Evolutionary conservation across 2,329 filamentous ascomycete genomes (phyloP).

Genomic region (Rhytidhysteron rufulum): DNA sequence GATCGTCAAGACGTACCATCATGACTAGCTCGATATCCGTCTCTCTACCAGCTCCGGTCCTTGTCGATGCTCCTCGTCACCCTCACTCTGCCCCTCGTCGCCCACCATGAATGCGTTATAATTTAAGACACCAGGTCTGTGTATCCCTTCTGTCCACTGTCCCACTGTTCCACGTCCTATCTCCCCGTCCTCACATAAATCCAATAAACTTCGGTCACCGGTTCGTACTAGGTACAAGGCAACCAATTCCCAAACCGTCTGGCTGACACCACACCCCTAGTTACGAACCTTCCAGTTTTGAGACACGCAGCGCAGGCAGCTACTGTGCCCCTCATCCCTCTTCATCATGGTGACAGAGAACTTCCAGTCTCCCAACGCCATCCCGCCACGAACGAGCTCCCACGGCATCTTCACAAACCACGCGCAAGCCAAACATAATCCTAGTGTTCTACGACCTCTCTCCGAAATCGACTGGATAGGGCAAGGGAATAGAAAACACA

Average conservation of each 20-base stretch:
- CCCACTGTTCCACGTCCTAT: not conserved
- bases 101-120: not conserved
- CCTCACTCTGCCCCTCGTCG: not conserved
- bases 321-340: not conserved
- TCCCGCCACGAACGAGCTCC: constrained; percentile 37
- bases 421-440: constrained; percentile 15
- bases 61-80: not conserved
- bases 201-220: not conserved
- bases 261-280: not conserved
- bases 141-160: no score
- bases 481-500: constrained; percentile 35
- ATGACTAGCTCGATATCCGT: not conserved
- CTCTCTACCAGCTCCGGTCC: not conserved
- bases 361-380: constrained; percentile 33
- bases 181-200: not conserved
- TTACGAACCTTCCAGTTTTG: not conserved
- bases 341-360: constrained; percentile 7
- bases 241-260: not conserved
- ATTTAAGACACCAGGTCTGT: no score
- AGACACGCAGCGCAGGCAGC: not conserved
- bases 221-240: not conserved
- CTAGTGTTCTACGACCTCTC: constrained; percentile 32
- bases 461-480: constrained; percentile 38
- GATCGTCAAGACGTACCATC: not conserved
- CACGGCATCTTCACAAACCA: constrained; percentile 27